Base-by-base conservation (phyloP, 2,329 filamentous ascomycete species). In the Alternaria brassicae region DNA sequence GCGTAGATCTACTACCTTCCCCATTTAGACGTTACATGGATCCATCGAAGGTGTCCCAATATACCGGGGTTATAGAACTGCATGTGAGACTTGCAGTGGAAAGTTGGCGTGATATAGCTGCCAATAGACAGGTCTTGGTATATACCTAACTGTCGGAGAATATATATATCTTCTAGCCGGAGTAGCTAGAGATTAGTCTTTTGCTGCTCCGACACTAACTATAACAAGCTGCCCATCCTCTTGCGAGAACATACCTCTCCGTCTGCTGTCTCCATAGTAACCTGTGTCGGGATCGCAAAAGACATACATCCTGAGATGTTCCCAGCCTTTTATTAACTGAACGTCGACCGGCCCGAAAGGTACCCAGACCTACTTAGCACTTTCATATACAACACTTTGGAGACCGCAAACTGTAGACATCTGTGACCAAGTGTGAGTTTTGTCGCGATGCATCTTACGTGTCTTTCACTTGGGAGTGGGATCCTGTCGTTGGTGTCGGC, bases 401-500 rank as follows among this genome's bases (percentile, higher is more conserved):
- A 13, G 15, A 41, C 28, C 19, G 13, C 23, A 25, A 58, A 10
- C 28, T 15, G 13, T 17, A 25, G 55, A 10, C 13, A 23, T 25
- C 44, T 19, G 44, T 36, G 13, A 4, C 34, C 1, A 17, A 48
- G 21, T 6, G n/a, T n/a, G 12, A 13, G 28, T 6, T 34, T n/a
- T 19, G 21, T 6, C 44, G 10, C 17, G 13, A 25, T 48, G 44
- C 44, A 36, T 36, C 2, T 48, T 19, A 48, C 17, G n/a, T 48
- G 19, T 36, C 19, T 48, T 4, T 9, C 30, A 13, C 28, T 48
- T 19, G 44, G 44, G 25, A 34, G 30, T 25, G 28, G 40, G 1
- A 10, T 61, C 6, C 23, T 63, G 28, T 44, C 65, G 19, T 28
- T 57, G 10, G 40, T 57, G 12, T 50, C 56, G 27, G 67, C 66